Percentiles rank a stretch among this genome's conserved stretches.
These are phyloP conservation scores for Ogataea zsoltii DNA, from an alignment of 805 yeast genomes.

Conservation along the genomic window DNA sequence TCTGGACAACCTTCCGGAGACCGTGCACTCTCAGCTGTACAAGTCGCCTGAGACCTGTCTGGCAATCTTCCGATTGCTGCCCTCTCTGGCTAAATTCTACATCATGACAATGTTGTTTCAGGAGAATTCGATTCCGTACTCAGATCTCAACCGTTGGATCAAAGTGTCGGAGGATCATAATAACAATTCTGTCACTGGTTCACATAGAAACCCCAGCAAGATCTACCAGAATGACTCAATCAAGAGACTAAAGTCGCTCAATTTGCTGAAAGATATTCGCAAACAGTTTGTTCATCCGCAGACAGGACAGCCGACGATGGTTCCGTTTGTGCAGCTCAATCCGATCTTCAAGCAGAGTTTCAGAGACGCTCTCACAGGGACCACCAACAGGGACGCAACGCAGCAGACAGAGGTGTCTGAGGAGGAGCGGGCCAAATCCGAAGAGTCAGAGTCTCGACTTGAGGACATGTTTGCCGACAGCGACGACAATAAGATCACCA, in stretches of 20 bases:
- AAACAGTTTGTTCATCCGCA: slow-evolving; percentile 36
- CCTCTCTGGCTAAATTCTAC: slow-evolving; percentile 85
- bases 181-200: slow-evolving; percentile 2
- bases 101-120: slow-evolving; percentile 85
- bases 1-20: slow-evolving; percentile 84
- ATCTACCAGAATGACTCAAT: slow-evolving; percentile 73
- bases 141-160: slow-evolving; percentile 76
- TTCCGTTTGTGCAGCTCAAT: slow-evolving; percentile 52
- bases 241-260: slow-evolving; percentile 72
- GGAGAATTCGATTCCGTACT: slow-evolving; percentile 66
- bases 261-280: slow-evolving; percentile 63
- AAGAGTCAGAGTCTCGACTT: slow-evolving; percentile 3
- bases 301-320: slow-evolving; percentile 33
- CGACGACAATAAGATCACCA: slow-evolving; percentile 53
- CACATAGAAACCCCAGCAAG: slow-evolving; percentile 34
- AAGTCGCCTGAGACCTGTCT: slow-evolving; percentile 91
- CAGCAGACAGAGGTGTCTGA: slow-evolving; percentile 13
- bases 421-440: slow-evolving; percentile 3
- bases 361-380: slow-evolving; percentile 80
- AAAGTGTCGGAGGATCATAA: slow-evolving; percentile 32
- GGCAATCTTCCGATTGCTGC: slow-evolving; percentile 86
- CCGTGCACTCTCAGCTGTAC: slow-evolving; percentile 80
- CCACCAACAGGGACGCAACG: slow-evolving; percentile 34
- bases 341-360: slow-evolving; percentile 74
- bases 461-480: slow-evolving; percentile 66